Conservation (phyloP, 352 stramenopile species). For the Phytophthora pisi region DNA sequence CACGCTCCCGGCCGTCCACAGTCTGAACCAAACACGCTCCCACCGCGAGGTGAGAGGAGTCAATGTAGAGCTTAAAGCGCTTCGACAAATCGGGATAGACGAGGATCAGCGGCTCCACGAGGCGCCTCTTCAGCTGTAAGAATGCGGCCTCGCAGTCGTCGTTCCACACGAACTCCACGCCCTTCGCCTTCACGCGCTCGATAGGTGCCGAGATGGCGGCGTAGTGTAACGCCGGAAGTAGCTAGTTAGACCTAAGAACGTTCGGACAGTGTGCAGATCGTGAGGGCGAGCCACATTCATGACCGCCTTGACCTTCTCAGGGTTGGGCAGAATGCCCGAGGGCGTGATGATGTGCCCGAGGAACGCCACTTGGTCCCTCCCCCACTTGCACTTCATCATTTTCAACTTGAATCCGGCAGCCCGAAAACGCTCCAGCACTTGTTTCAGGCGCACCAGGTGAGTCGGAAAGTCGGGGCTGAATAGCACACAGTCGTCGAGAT, state of each 20-base stretch:
- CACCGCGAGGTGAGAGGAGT: no score
- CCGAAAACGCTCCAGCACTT: conserved; percentile 1
- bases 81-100: no score
- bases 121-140: no score
- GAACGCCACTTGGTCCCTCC: conserved; percentile 5
- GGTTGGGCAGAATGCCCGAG: background rate
- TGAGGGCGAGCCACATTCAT: background rate
- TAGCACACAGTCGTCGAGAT: conserved; percentile 6
- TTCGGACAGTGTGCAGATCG: background rate
- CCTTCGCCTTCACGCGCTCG: no score
- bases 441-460: background rate
- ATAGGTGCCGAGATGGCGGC: background rate
- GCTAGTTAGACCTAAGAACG: conserved; percentile 1
- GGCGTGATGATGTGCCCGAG: conserved; percentile 6
- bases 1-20: no score
- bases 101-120: no score
- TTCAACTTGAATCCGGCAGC: conserved; percentile 1
- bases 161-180: no score
- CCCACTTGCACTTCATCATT: conserved; percentile 16
- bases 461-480: conserved; percentile 9
- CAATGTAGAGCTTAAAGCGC: no score
- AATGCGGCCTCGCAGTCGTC: no score
- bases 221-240: conserved; percentile 7
- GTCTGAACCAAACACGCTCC: no score
- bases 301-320: conserved; percentile 11